Percentiles rank a stretch among this genome's conserved stretches.
Evolutionary conservation across 371 early-diverging fungal genomes (phyloP).

Genomic region (Basidiobolus meristosporus): DNA sequence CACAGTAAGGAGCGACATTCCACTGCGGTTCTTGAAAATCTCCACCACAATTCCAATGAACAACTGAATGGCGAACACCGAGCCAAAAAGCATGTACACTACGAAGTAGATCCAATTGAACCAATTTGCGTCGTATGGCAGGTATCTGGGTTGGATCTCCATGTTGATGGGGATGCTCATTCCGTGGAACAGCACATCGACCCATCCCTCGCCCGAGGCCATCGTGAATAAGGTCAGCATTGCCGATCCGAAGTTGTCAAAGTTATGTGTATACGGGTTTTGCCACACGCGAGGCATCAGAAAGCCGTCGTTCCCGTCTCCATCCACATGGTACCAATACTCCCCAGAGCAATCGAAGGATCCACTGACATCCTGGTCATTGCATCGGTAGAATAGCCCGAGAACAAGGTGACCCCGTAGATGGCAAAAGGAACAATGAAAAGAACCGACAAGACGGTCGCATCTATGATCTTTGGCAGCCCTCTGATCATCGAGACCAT

Average conservation of each 20-base stretch:
- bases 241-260: conserved; percentile 35
- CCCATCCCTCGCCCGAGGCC: conserved; percentile 53
- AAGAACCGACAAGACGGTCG: conserved; percentile 22
- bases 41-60: conserved; percentile 52
- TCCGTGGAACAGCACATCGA: conserved; percentile 30
- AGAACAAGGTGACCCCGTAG: conserved; percentile 39
- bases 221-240: conserved; percentile 40
- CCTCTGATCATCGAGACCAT: conserved; percentile 27
- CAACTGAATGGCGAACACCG: conserved; percentile 35
- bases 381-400: conserved; percentile 32
- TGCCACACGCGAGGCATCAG: conserved; percentile 37
- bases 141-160: neutral
- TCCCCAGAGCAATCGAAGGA: conserved; percentile 16
- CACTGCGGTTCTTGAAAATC: conserved; percentile 36
- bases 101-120: conserved; percentile 39
- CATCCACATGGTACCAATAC: conserved; percentile 5
- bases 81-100: conserved; percentile 36
- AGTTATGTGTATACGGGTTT: conserved; percentile 42
- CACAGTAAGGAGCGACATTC: conserved; percentile 36
- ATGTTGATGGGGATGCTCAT: conserved; percentile 17
- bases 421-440: conserved; percentile 47
- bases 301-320: conserved; percentile 11
- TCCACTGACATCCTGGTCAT: conserved; percentile 14
- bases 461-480: conserved; percentile 35
- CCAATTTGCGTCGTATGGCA: conserved; percentile 27